These are phyloP conservation scores for Fusarium marasasianum DNA, from an alignment of 2,329 filamentous ascomycete species.

Conservation along the genomic window DNA sequence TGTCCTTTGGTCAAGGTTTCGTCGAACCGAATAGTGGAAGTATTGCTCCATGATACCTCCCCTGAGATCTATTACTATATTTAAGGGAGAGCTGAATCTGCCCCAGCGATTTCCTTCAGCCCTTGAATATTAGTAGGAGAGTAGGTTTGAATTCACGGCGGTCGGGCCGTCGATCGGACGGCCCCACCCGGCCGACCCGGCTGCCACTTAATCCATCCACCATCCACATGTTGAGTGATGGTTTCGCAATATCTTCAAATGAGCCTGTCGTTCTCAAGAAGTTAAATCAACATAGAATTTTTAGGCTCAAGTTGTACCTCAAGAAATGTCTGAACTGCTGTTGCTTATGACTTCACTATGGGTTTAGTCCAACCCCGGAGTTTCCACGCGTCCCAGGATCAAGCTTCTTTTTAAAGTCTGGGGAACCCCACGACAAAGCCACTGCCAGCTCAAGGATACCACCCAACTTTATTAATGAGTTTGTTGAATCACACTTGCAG, in stretches of 20 bases:
- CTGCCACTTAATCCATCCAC: not conserved
- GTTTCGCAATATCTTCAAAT: not conserved
- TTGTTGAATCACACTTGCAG: not conserved
- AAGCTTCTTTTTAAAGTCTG: constrained; percentile 1
- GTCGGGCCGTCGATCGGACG: constrained; percentile 25
- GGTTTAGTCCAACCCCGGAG: not conserved
- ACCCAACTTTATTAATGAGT: not conserved
- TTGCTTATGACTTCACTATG: not conserved
- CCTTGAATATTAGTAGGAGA: not conserved
- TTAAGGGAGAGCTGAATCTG: not conserved
- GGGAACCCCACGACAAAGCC: constrained; percentile 7
- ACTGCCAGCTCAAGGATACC: not conserved
- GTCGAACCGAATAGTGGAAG: not conserved
- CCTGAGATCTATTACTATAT: too few relatives aligned
- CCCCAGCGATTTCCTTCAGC: not conserved
- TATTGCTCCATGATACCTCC: not conserved
- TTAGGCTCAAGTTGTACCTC: not conserved
- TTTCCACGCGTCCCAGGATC: constrained; percentile 7
- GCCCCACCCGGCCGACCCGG: constrained; percentile 30
- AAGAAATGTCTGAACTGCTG: not conserved
- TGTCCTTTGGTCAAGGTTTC: not conserved
- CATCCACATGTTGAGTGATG: not conserved
- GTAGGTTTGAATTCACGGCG: constrained; percentile 9
- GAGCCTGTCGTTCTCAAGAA: not conserved
- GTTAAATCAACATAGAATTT: not conserved